Evolutionary conservation across 78 protist species (phyloP).

Genomic region (Mastigamoeba balamuthi): DNA sequence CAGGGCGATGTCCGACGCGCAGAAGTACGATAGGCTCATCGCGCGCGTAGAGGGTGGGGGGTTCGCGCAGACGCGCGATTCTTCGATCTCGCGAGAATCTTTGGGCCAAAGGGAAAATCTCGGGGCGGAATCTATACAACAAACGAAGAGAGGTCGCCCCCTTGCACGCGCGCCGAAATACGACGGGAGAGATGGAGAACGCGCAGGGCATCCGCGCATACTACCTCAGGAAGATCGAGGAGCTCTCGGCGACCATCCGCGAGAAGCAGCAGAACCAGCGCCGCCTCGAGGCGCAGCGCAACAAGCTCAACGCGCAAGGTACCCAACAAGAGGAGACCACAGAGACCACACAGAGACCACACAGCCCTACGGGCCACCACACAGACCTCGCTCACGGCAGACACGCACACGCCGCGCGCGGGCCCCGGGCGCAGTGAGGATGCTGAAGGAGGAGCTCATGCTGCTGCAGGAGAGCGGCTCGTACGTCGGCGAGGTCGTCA

Average conservation of each 20-base stretch:
- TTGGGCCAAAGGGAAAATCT: too few relatives aligned
- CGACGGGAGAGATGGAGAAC: too few relatives aligned
- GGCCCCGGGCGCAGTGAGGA: slow-evolving; percentile 56
- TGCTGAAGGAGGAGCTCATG: slow-evolving; percentile 87
- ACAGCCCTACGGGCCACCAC: neutral
- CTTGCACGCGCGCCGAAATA: too few relatives aligned
- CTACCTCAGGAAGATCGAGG: slow-evolving; percentile 30
- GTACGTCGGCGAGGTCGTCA: slow-evolving; percentile 96
- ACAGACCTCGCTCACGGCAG: too few relatives aligned
- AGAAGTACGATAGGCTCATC: too few relatives aligned
- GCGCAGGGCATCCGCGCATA: slow-evolving; percentile 6
- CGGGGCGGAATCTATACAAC: too few relatives aligned
- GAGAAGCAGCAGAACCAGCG: slow-evolving; percentile 73
- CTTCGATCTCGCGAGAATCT: too few relatives aligned
- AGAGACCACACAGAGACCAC: neutral
- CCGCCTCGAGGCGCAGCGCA: slow-evolving; percentile 93
- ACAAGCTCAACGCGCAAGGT: slow-evolving; percentile 84
- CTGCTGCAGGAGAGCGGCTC: slow-evolving; percentile 89
- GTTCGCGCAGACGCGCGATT: too few relatives aligned
- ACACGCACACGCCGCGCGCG: too few relatives aligned
- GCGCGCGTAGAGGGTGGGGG: too few relatives aligned
- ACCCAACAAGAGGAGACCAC: neutral
- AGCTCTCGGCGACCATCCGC: slow-evolving; percentile 7
- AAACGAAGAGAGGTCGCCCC: too few relatives aligned
- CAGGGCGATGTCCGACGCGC: too few relatives aligned